Evolutionary conservation across 1,139 yeast species (phyloP).

Genomic region (Magnusiomyces suaveolens): DNA sequence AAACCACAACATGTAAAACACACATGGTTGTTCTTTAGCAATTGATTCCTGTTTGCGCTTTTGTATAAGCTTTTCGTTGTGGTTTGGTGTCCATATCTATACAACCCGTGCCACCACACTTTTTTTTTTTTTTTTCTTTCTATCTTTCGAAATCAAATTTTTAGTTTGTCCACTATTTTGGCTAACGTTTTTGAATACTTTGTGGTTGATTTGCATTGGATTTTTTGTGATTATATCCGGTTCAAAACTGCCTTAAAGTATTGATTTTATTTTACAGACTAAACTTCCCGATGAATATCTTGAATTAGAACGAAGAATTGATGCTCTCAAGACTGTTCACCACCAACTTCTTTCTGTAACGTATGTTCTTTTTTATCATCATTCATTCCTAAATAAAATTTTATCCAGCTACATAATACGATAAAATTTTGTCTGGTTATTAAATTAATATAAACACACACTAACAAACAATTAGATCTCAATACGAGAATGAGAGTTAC

Average conservation of each 20-base stretch:
- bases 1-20: no score
- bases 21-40: no score
- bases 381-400: neutral
- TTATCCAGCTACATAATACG: neutral
- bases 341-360: conserved; percentile 66
- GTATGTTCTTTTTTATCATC: conserved; percentile 24
- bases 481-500: conserved; percentile 69
- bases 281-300: conserved; percentile 77
- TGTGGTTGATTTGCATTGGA: no score
- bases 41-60: no score
- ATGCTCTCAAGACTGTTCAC: conserved; percentile 64
- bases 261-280: conserved; percentile 32
- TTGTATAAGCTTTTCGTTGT: no score
- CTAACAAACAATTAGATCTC: conserved; percentile 26
- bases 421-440: neutral
- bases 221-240: no score
- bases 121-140: no score
- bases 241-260: no score
- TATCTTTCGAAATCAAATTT: no score
- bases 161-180: no score
- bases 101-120: no score
- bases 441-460: neutral
- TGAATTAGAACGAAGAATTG: conserved; percentile 66
- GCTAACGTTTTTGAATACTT: no score
- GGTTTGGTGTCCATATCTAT: neutral